Evolutionary conservation across 2,329 filamentous ascomycete species (phyloP).

Genomic region (Setomelanomma holmii): DNA sequence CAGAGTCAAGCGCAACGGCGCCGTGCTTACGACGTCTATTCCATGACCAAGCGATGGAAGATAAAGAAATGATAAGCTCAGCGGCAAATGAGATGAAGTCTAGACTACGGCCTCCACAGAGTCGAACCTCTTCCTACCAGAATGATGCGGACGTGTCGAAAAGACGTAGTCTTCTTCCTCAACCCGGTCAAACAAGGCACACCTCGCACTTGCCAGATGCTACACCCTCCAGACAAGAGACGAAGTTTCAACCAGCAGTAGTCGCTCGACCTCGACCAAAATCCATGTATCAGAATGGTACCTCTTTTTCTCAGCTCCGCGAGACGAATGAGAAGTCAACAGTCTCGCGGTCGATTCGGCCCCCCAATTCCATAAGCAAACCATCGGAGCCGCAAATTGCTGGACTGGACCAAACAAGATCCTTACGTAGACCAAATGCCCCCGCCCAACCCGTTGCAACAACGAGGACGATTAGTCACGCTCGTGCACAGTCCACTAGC

Average conservation of each 20-base stretch:
- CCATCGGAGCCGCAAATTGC: conserved; percentile 20
- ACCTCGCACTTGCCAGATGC: conserved; percentile 11
- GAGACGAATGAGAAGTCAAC: conserved; percentile 10
- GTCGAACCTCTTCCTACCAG: conserved; percentile 10
- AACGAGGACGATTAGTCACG: conserved; percentile 21
- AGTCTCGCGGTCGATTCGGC: conserved; percentile 21
- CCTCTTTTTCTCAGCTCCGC: conserved; percentile 9
- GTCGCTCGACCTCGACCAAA: conserved; percentile 34
- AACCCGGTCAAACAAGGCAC: conserved; percentile 37
- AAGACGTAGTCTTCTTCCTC: conserved; percentile 42
- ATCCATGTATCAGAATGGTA: conserved; percentile 39
- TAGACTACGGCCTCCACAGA: conserved; percentile 7
- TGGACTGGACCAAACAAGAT: conserved; percentile 36
- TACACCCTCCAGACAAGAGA: conserved; percentile 1
- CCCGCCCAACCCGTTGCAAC: conserved; percentile 23
- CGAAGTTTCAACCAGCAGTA: conserved; percentile 2
- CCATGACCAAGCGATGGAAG: too few species aligned
- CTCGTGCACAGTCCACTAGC: conserved; percentile 37
- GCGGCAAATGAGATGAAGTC: not conserved
- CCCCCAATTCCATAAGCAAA: conserved; percentile 26
- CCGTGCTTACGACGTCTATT: too few species aligned
- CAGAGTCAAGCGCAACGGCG: too few species aligned
- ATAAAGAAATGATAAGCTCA: not conserved
- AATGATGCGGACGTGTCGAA: conserved; percentile 15
- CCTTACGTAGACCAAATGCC: conserved; percentile 35